Evolutionary conservation across 2,329 filamentous ascomycete species (phyloP).

Genomic region (Sphaerulina musiva): DNA sequence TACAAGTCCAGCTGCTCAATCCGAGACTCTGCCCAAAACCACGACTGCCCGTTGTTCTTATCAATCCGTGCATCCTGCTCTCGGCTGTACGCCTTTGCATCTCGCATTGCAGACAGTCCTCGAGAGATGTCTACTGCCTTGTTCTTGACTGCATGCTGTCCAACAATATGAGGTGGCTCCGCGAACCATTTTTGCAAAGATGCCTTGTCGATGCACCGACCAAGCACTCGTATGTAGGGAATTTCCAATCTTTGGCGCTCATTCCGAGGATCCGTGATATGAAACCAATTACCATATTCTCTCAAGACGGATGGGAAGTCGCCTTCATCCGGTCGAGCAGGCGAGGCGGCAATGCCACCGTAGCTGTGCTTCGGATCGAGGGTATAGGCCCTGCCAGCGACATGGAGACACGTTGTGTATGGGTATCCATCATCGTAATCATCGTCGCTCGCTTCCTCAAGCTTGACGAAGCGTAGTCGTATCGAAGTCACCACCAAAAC

Average conservation of each 20-base stretch:
- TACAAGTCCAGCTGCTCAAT: slow-evolving; percentile 51
- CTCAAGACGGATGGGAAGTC: slow-evolving; percentile 23
- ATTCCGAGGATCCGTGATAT: slow-evolving; percentile 39
- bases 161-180: slow-evolving; percentile 13
- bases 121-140: slow-evolving; percentile 15
- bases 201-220: slow-evolving; percentile 49
- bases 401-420: slow-evolving; percentile 42
- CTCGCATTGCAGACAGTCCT: slow-evolving; percentile 43
- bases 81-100: slow-evolving; percentile 44
- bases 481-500: slow-evolving; percentile 51
- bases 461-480: slow-evolving; percentile 43
- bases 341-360: slow-evolving; percentile 30
- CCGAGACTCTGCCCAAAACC: slow-evolving; percentile 54
- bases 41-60: slow-evolving; percentile 35
- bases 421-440: slow-evolving; percentile 38
- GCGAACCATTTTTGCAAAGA: slow-evolving; percentile 45
- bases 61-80: slow-evolving; percentile 45
- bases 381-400: slow-evolving; percentile 48
- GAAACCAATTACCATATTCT: slow-evolving; percentile 49
- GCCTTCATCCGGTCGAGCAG: slow-evolving; percentile 11
- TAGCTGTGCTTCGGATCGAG: slow-evolving; percentile 31
- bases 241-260: slow-evolving; percentile 38
- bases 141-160: slow-evolving; percentile 1
- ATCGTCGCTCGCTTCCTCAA: slow-evolving; percentile 43
- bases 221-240: slow-evolving; percentile 48